phyloP scores from a whole-genome alignment of 805 yeast species.

The Saccharomyces paradoxus region DNA sequence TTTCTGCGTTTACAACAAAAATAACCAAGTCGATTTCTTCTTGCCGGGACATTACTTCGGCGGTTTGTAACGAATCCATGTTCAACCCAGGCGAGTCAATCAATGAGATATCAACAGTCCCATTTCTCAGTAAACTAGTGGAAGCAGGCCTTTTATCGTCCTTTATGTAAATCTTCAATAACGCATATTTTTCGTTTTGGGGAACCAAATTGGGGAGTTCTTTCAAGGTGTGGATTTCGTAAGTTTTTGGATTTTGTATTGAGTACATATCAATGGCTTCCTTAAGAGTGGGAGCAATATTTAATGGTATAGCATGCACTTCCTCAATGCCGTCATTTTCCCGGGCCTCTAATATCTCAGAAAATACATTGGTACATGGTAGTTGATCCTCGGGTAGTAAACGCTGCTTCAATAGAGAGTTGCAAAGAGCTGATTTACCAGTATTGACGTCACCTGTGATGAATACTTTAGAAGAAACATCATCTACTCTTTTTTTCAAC shows the following conservation, averaged over 20 bases:
- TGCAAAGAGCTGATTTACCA: slow-evolving; percentile 93
- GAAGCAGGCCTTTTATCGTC: slow-evolving; percentile 54
- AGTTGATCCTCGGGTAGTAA: slow-evolving; percentile 93
- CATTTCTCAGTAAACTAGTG: slow-evolving; percentile 72
- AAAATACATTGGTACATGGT: slow-evolving; percentile 93
- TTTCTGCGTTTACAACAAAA: slow-evolving; percentile 93
- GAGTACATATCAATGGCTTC: slow-evolving; percentile 27
- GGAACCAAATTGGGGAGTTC: slow-evolving; percentile 64
- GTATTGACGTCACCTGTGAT: slow-evolving; percentile 96
- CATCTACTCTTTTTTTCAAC: slow-evolving; percentile 76
- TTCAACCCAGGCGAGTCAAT: slow-evolving; percentile 98
- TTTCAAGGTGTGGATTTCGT: slow-evolving; percentile 43
- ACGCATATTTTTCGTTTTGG: slow-evolving; percentile 59
- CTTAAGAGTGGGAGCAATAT: slow-evolving; percentile 26
- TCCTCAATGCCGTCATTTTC: slow-evolving; percentile 74
- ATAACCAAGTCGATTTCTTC: slow-evolving; percentile 95
- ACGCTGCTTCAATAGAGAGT: slow-evolving; percentile 69
- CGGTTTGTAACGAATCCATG: slow-evolving; percentile 86
- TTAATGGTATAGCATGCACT: slow-evolving; percentile 80
- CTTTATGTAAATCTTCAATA: slow-evolving; percentile 73
- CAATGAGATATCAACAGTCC: slow-evolving; percentile 82
- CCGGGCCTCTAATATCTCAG: slow-evolving; percentile 82
- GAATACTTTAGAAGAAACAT: slow-evolving; percentile 85
- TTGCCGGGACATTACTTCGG: slow-evolving; percentile 90
- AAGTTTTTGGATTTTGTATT: slow-evolving; percentile 55